Percentiles rank a stretch among this genome's conserved stretches.
Conservation (phyloP, 768 basidiomycete species). For the Rhodotorula babjevae region DNA sequence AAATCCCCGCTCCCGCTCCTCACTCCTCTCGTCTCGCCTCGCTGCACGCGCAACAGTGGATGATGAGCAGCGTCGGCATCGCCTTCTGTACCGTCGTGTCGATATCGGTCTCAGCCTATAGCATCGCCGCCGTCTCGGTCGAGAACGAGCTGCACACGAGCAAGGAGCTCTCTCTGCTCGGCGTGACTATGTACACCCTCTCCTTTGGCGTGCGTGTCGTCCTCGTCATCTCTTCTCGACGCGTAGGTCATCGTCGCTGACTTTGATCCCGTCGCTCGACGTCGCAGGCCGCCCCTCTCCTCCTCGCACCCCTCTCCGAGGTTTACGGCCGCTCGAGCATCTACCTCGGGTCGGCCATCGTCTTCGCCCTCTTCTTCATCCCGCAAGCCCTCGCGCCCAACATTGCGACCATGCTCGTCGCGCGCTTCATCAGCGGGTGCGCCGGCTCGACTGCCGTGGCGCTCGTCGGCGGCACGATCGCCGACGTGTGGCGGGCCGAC, state of each 20-base stretch:
- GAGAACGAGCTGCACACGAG: constrained; percentile 40
- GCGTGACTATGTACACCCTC: constrained; percentile 35
- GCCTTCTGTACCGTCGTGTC: constrained; percentile 33
- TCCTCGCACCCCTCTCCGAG: constrained; percentile 45
- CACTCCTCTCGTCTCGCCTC: not conserved
- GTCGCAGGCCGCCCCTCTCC: constrained; percentile 42
- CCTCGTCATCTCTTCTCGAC: not conserved
- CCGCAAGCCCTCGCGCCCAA: constrained; percentile 45
- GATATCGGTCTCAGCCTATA: constrained; percentile 37
- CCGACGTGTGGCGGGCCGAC: constrained; percentile 46
- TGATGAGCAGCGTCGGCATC: constrained; percentile 27
- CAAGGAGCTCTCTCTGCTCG: constrained; percentile 38
- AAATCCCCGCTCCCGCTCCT: not conserved
- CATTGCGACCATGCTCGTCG: constrained; percentile 46
- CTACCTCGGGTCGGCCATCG: constrained; percentile 43
- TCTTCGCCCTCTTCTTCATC: constrained; percentile 39
- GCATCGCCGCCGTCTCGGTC: constrained; percentile 32
- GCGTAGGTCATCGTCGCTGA: not conserved
- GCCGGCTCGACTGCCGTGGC: constrained; percentile 46
- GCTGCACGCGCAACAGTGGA: constrained; percentile 13
- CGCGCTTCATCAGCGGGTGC: constrained; percentile 46
- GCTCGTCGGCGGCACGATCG: constrained; percentile 49
- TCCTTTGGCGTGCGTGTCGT: constrained; percentile 40
- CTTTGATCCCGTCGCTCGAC: not conserved
- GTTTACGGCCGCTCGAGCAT: constrained; percentile 45